Base-by-base conservation (phyloP, 495 filamentous ascomycete genomes). In the Penicillium herquei region DNA sequence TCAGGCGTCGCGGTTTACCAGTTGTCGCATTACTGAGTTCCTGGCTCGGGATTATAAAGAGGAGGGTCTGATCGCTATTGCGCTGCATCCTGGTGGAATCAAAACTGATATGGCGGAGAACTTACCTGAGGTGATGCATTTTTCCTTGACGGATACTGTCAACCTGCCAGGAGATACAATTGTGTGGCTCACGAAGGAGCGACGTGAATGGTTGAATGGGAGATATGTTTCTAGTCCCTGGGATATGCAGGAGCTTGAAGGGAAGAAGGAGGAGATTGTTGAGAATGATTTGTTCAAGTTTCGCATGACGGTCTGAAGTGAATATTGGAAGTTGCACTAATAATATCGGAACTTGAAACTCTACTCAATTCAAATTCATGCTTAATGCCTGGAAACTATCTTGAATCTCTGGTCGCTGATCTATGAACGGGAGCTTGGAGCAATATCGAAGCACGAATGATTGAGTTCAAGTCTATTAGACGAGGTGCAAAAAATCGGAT, bases 31-130 rank as follows among this genome's bases (percentile, higher is more conserved):
- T 40, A 75, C 69, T 6, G 79, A 84, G 46, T 80, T 77, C 50
- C 31, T 64, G 17, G 48, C 43, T 10, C 49, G 52, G 2, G 68
- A 65, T 5, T 80, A 84, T 58, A 70, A 68, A 4, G 61, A 71
- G 3, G 50, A 81, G 51, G 76, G 76, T 1, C 42, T 84, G 8
- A 31, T 81, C 33, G 70, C 76, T 1, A 79, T 76, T 56, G 51
- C 61, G 12, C 53, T 85, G 18, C 82, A 85, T 59, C 81, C 83
- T 0, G 80, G 81, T 4, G 73, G 72, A 39, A 59, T 81, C 1
- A 30, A 54, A 30, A 83, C 82, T 3, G 77, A 82, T 17, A 59
- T 81, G 61, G 54, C 54, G 6, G 41, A 16, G 0, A 69, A 64
- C 9, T 57, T 68, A 34, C 67, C 68, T 1, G 55, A 56, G 26